phyloP scores from a whole-genome alignment of 805 yeast genomes.

The Kuraishia borneana region DNA sequence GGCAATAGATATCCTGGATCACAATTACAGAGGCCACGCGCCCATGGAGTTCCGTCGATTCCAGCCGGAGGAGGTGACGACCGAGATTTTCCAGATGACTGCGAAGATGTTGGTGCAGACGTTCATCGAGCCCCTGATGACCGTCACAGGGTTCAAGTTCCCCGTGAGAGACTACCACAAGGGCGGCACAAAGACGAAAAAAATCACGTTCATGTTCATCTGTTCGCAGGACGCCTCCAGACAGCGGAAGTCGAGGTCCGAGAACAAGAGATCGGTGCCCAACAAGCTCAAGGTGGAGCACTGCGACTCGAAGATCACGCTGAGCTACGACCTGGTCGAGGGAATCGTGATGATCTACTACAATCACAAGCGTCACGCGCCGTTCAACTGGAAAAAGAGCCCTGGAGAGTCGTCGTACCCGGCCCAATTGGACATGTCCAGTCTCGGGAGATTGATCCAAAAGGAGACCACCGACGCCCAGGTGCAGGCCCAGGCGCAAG shows the following conservation, averaged over 20 bases:
- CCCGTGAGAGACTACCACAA: slow-evolving; percentile 34
- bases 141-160: slow-evolving; percentile 27
- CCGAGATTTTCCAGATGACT: slow-evolving; percentile 20
- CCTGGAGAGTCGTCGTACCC: background rate
- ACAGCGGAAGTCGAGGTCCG: slow-evolving; percentile 30
- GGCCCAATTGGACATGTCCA: background rate
- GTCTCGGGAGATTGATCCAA: background rate
- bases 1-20: slow-evolving; percentile 22
- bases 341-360: slow-evolving; percentile 24
- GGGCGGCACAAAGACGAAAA: slow-evolving; percentile 27
- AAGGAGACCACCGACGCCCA: slow-evolving; percentile 1
- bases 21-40: slow-evolving; percentile 21
- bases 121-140: slow-evolving; percentile 28
- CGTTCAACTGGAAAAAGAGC: slow-evolving; percentile 19
- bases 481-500: background rate
- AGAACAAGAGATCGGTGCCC: slow-evolving; percentile 22
- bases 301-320: slow-evolving; percentile 26
- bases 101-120: slow-evolving; percentile 22
- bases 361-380: slow-evolving; percentile 28
- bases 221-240: slow-evolving; percentile 32
- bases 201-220: slow-evolving; percentile 30
- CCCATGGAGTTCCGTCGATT: slow-evolving; percentile 21
- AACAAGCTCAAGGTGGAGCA: slow-evolving; percentile 29
- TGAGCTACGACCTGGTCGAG: slow-evolving; percentile 25
- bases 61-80: slow-evolving; percentile 17